Base-by-base conservation (phyloP, 176 grass and related monocot genomes). In the Leersia perrieri region DNA sequence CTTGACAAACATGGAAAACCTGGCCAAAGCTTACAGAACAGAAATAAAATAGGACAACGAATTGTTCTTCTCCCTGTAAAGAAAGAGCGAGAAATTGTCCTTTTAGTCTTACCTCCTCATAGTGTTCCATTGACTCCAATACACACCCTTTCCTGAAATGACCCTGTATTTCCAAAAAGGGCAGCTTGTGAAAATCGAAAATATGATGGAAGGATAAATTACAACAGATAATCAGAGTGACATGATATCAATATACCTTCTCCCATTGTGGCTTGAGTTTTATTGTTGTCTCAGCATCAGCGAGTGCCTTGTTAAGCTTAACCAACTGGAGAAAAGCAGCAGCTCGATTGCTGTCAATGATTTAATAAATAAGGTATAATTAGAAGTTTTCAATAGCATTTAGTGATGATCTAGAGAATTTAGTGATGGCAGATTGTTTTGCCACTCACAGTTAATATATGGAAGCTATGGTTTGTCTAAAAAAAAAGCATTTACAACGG, bases 141-240 rank as follows among this genome's bases (percentile, higher is more conserved):
- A 93, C 83, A 65, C 92, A 99, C 33, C 96, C 96, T 91, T 91
- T 99, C 72, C 96, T 89, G 68, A 99, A 99, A 87, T 99, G 84
- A 67, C 92, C 96, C 96, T 98, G 76, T 45, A 98, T 82, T 66
- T 83, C 44, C 79, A 82, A 90, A 90, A 27, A 62, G 26, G 42
- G 47, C 66, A 91, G 28, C 25, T 62, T 75, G 76, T 81, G 49
- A 89, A 82, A 71, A 44, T 4, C 63, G 78, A 40, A 89, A 85
- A 70, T 65, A 18, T 63, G 66, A 27, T 72, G 87, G n/a, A 7
- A 73, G 41, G 49, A 55, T 69, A 84, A 80, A 68, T 77, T 49
- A 73, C 8, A 70, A 47, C 42, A 26, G 65, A 22, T 70, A 68
- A 75, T 64, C 9, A 36, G 53, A 64, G 55, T 73, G 29, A 44